Conservation (phyloP, 129 eudicot genomes). For the Tagetes erecta region DNA sequence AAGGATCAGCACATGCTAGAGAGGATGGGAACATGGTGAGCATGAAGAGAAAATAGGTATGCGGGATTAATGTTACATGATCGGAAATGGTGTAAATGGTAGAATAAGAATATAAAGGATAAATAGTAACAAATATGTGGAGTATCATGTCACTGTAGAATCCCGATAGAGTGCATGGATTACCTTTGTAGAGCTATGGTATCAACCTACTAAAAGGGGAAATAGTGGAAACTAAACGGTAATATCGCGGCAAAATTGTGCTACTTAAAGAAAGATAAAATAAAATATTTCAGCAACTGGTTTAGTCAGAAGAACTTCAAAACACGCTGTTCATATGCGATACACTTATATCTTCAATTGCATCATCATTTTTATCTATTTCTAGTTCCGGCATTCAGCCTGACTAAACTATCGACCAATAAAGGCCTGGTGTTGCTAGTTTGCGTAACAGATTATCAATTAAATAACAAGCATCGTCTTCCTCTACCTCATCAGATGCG, state of each 20-base stretch:
- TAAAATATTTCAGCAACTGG: neutral
- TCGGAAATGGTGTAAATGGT: neutral
- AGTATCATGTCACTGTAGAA: neutral
- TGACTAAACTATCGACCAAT: neutral
- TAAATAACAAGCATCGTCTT: neutral
- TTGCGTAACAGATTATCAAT: neutral
- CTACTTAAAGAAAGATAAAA: neutral
- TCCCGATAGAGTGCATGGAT: neutral
- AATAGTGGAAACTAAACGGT: neutral
- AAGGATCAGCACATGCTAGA: neutral
- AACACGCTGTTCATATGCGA: neutral
- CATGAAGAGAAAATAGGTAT: neutral
- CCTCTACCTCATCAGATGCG: neutral
- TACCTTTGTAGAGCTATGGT: neutral
- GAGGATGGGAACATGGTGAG: neutral
- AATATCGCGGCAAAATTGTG: neutral
- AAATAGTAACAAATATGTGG: neutral
- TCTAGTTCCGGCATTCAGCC: neutral
- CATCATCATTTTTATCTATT: constrained; percentile 2
- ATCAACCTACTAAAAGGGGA: neutral
- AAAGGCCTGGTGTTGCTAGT: neutral
- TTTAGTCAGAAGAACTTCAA: neutral
- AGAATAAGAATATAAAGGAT: neutral
- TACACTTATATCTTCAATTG: neutral
- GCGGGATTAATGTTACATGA: neutral